Base-by-base conservation (phyloP, 805 yeast species). In the Kockiozyma suomiensis region DNA sequence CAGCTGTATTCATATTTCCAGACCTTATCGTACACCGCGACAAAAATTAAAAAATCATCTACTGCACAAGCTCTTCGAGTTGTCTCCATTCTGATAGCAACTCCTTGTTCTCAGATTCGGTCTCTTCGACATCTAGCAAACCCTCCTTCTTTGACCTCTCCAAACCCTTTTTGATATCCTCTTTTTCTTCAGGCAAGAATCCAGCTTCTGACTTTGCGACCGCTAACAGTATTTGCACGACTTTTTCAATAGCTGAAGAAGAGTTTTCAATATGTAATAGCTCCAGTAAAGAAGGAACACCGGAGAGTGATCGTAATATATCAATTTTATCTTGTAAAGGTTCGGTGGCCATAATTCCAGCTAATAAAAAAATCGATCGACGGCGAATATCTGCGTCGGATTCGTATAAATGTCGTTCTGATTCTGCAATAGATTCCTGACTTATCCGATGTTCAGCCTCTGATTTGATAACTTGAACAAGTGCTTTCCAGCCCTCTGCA, bases 401-500 rank as follows among this genome's bases (percentile, higher is more conserved):
- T 23, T 62, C 54, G 26, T 54, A 37, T 35, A 54, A 41, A 35
- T 58, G 54, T 5, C 48, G 59, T 19, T 58, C 63, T 15, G 32
- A 42, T 28, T 41, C 58, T 6, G 54, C 47, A 17, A 54, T 17
- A 5, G 30, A 19, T 25, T n/a, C 40, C 2, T 37, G 40, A 12
- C 41, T 51, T 15, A 15, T 35, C 4, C 33, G 38, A 37, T 40
- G 13, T 13, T 52, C 48, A 1, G 61, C 56, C 13, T 57, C 57
- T 19, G 54, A 23, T 21, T 41, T 28, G 32, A 65, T 54, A 13
- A 65, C 42, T 7, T 43, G 40, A 17, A 50, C 19, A 26, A 67
- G 40, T 13, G 50, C 26, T 13, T 76, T 75, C 87, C 96, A 87
- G 7, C 97, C 97, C 17, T 81, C 72, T 3, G 72, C 66, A 32